Percentiles rank a stretch among this genome's conserved stretches.
phyloP scores from a whole-genome alignment of 805 yeast genomes.

The Blastobotrys parvus region DNA sequence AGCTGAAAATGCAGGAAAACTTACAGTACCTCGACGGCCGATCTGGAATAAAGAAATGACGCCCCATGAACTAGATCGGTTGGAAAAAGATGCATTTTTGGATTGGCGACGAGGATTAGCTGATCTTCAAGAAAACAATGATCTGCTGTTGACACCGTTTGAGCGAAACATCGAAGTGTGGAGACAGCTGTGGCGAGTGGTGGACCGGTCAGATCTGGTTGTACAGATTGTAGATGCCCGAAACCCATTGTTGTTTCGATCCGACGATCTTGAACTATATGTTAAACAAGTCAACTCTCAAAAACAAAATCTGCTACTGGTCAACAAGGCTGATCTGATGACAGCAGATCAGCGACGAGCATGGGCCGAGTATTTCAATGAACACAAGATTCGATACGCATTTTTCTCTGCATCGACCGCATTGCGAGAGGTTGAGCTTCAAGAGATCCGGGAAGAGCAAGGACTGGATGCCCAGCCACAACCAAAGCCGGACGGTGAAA shows the following conservation, averaged over 20 bases:
- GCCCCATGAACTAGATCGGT: conserved; percentile 68
- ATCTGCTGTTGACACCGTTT: conserved; percentile 85
- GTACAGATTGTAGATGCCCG: conserved; percentile 98
- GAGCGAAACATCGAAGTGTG: conserved; percentile 97
- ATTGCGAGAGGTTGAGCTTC: conserved; percentile 45
- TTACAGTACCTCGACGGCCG: conserved; percentile 92
- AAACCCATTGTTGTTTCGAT: conserved; percentile 83
- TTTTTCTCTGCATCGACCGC: conserved; percentile 91
- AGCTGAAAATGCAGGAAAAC: conserved; percentile 38
- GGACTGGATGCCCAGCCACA: conserved; percentile 18
- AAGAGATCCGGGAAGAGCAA: conserved; percentile 15
- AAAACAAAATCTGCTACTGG: conserved; percentile 73
- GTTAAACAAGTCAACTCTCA: conserved; percentile 68
- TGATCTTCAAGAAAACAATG: conserved; percentile 70
- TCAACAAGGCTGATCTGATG: conserved; percentile 88
- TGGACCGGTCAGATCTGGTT: conserved; percentile 86
- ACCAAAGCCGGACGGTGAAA: conserved; percentile 15
- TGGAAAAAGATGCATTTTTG: conserved; percentile 83
- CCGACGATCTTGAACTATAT: conserved; percentile 77
- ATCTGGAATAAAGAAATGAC: conserved; percentile 69
- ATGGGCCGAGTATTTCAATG: conserved; percentile 81
- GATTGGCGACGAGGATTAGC: conserved; percentile 94
- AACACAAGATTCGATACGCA: conserved; percentile 66
- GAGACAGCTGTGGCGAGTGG: conserved; percentile 97
- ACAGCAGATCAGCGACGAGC: conserved; percentile 64